Evolutionary conservation across 2,329 filamentous ascomycete species (phyloP).

Genomic region (Aspergillus viridinutans): DNA sequence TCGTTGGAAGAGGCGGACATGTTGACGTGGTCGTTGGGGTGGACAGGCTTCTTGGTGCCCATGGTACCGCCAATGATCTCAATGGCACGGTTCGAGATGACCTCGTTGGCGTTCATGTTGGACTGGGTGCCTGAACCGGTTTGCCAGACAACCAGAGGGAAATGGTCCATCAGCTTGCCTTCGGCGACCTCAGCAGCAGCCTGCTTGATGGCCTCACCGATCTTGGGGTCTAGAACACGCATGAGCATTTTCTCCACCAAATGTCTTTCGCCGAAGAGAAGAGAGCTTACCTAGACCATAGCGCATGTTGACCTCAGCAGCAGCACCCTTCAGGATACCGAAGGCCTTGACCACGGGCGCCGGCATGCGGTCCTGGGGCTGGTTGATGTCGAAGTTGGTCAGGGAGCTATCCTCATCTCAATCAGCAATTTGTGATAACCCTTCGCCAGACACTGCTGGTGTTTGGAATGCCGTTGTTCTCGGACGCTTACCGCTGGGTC

Average conservation of each 20-base stretch:
- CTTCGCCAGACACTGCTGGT: background rate
- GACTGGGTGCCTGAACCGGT: slow-evolving; percentile 98
- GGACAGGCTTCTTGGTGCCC: slow-evolving; percentile 97
- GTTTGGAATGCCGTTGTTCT: background rate
- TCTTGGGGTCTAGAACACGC: slow-evolving; percentile 66
- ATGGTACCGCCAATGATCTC: slow-evolving; percentile 91
- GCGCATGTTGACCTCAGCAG: slow-evolving; percentile 91
- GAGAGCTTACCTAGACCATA: slow-evolving; percentile 66
- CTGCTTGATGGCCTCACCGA: slow-evolving; percentile 90
- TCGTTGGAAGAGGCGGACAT: slow-evolving; percentile 98
- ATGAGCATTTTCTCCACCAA: slow-evolving; percentile 3
- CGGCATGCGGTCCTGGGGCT: slow-evolving; percentile 98
- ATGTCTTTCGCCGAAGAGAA: slow-evolving; percentile 6
- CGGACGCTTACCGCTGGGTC: slow-evolving; percentile 66
- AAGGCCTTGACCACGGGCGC: slow-evolving; percentile 88
- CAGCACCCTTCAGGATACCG: slow-evolving; percentile 94
- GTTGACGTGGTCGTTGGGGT: slow-evolving; percentile 99
- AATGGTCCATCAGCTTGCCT: slow-evolving; percentile 92
- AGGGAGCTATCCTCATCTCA: slow-evolving; percentile 56
- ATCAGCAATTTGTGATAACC: slow-evolving; percentile 17
- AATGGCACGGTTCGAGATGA: slow-evolving; percentile 98
- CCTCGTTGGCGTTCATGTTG: slow-evolving; percentile 99
- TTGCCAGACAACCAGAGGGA: slow-evolving; percentile 98
- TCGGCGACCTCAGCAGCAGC: slow-evolving; percentile 89
- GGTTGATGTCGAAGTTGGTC: slow-evolving; percentile 98